Evolutionary conservation across 306 rosid species (phyloP).

Genomic region (Rosa persica): DNA sequence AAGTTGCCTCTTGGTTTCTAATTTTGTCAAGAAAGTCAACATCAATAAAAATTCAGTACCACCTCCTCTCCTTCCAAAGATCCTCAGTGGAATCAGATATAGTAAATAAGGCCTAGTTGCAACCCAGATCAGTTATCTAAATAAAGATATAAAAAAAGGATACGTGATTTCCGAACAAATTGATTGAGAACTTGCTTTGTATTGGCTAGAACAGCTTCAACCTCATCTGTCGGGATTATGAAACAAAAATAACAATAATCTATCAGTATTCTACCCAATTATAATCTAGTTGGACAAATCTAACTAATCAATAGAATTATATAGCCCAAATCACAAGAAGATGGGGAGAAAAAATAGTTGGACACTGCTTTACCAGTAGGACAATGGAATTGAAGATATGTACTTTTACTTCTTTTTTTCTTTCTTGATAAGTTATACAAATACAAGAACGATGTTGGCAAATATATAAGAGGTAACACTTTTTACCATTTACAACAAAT

Average conservation of each 20-base stretch:
- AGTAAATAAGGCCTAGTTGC: neutral
- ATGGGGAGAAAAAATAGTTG: neutral
- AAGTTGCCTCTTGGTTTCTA: constrained; percentile 71
- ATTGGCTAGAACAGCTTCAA: constrained; percentile 83
- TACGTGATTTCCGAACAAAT: constrained; percentile 79
- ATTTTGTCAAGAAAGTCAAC: constrained; percentile 54
- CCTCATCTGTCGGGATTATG: constrained; percentile 62
- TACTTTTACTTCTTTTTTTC: neutral
- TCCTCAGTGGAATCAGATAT: neutral
- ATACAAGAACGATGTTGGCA: neutral
- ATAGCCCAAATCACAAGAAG: neutral
- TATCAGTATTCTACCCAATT: constrained; percentile 21
- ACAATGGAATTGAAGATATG: neutral
- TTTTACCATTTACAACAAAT: constrained; percentile 9
- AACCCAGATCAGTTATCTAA: constrained; percentile 10
- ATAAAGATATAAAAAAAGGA: constrained; percentile 38
- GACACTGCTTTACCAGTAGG: neutral
- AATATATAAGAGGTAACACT: constrained; percentile 9
- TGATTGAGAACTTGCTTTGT: constrained; percentile 75
- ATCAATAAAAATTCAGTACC: constrained; percentile 10
- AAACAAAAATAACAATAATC: constrained; percentile 24
- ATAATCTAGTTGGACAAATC: constrained; percentile 1
- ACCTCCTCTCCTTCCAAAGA: neutral
- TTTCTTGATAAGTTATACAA: neutral
- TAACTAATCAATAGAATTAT: neutral